Evolutionary conservation across 345 rosid species (phyloP).

Genomic region (Brassica napus): DNA sequence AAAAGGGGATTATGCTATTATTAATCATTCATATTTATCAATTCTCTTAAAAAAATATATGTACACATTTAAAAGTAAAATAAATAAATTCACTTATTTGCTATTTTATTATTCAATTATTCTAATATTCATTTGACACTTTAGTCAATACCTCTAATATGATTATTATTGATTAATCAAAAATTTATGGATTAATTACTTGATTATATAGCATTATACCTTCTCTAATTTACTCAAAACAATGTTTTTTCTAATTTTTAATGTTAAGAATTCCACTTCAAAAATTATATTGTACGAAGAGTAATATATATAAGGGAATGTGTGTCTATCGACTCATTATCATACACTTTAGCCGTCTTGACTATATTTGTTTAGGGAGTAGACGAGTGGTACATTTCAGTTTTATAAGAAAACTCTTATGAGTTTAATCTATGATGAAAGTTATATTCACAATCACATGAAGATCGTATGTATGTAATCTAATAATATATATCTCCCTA

Average conservation of each 20-base stretch:
- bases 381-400: neutral
- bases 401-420: neutral
- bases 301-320: neutral
- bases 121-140: neutral
- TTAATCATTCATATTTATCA: neutral
- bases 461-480: neutral
- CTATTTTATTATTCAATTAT: neutral
- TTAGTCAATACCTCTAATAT: neutral
- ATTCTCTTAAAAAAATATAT: neutral
- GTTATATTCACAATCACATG: neutral
- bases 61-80: neutral
- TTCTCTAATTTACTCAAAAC: neutral
- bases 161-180: neutral
- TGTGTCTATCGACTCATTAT: neutral
- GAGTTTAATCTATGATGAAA: neutral
- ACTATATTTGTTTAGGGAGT: neutral
- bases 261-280: neutral
- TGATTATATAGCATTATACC: neutral
- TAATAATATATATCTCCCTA: neutral
- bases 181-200: neutral
- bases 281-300: neutral
- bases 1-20: neutral
- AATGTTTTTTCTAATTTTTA: no score
- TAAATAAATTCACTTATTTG: neutral
- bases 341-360: neutral